Evolutionary conservation across 2,329 filamentous ascomycete species (phyloP).

Genomic region (Mycosphaerella sp.): DNA sequence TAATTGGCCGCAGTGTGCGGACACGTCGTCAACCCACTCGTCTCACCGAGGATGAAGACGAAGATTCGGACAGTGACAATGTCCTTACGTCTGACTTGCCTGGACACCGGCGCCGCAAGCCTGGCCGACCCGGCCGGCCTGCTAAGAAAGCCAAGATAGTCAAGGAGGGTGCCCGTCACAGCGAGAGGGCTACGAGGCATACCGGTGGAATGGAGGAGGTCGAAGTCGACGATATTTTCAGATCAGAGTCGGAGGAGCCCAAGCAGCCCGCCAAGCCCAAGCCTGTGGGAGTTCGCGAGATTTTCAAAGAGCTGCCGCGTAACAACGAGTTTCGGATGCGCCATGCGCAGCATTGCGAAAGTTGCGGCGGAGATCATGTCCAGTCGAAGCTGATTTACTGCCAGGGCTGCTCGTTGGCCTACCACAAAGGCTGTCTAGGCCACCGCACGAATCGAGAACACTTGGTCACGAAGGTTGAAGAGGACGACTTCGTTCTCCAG

Average conservation of each 20-base stretch:
- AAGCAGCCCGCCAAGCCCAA: conserved; percentile 44
- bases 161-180: conserved; percentile 36
- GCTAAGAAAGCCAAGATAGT: conserved; percentile 16
- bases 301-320: conserved; percentile 58
- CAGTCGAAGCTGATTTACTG: conserved; percentile 74
- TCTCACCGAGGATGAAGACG: conserved; percentile 14
- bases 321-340: conserved; percentile 61
- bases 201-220: conserved; percentile 49
- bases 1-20: conserved; percentile 14
- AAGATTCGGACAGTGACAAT: conserved; percentile 26
- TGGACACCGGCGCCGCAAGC: conserved; percentile 33
- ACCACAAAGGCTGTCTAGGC: conserved; percentile 78
- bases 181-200: conserved; percentile 42
- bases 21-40: conserved; percentile 8
- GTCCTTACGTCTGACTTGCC: conserved; percentile 39
- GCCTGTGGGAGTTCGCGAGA: conserved; percentile 59
- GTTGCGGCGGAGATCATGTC: conserved; percentile 56
- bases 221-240: conserved; percentile 51
- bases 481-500: conserved; percentile 76
- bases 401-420: conserved; percentile 80
- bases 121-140: not conserved
- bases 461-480: conserved; percentile 74
- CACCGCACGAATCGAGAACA: conserved; percentile 70
- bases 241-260: conserved; percentile 39
- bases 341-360: conserved; percentile 66